Evolutionary conservation across 2,329 filamentous ascomycete genomes (phyloP).

Genomic region (Scorias spongiosa): DNA sequence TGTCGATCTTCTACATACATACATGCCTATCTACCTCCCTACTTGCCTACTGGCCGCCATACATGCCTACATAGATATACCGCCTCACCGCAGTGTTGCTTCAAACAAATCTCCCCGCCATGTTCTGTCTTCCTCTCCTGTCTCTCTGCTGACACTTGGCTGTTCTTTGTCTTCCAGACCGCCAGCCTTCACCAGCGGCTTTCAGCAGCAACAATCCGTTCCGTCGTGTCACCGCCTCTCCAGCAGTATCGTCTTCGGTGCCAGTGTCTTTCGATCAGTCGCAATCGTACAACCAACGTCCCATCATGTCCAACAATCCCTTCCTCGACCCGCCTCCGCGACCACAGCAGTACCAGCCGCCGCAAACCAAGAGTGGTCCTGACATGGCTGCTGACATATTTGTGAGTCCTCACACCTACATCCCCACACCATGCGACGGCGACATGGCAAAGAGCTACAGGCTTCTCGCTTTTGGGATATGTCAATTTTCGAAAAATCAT

Average conservation of each 20-base stretch:
- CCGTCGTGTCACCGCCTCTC: slow-evolving; percentile 56
- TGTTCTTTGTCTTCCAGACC: slow-evolving; percentile 15
- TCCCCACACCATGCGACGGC: neutral
- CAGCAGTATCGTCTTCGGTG: slow-evolving; percentile 17
- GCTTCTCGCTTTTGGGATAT: no score
- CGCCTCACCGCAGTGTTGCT: no score
- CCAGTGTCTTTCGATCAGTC: slow-evolving; percentile 16
- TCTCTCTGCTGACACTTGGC: neutral
- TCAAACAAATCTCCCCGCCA: no score
- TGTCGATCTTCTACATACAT: neutral
- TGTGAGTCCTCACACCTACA: slow-evolving; percentile 40
- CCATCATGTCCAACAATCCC: slow-evolving; percentile 53
- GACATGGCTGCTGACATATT: slow-evolving; percentile 56
- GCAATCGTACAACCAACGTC: slow-evolving; percentile 12
- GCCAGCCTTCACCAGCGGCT: slow-evolving; percentile 33
- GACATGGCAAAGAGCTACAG: no score
- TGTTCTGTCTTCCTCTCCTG: neutral
- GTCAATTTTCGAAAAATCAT: neutral
- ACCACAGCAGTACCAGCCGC: slow-evolving; percentile 5
- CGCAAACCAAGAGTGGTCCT: slow-evolving; percentile 12
- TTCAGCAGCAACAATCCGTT: slow-evolving; percentile 56
- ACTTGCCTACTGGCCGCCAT: no score
- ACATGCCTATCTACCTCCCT: no score
- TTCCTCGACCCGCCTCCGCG: slow-evolving; percentile 40
- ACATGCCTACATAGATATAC: no score